These are phyloP conservation scores for Gymnopus androsaceus DNA, from an alignment of 1,284 basidiomycete species.

Conservation along the genomic window DNA sequence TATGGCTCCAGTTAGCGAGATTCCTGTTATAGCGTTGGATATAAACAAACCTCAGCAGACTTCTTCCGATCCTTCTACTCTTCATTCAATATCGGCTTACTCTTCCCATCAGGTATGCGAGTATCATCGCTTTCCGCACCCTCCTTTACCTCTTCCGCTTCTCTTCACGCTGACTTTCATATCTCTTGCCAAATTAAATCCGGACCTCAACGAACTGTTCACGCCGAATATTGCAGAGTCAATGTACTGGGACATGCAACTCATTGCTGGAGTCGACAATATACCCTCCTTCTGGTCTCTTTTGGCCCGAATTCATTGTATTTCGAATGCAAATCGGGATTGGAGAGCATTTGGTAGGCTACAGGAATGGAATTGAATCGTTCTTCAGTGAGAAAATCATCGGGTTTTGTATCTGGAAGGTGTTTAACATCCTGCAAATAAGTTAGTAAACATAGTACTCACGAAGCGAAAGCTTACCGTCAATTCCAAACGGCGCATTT, in stretches of 20 bases:
- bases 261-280: conserved; percentile 81
- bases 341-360: conserved; percentile 88
- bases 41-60: conserved; percentile 61
- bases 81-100: conserved; percentile 71
- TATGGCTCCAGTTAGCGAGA: conserved; percentile 30
- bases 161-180: conserved; percentile 98
- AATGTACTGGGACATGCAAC: too few species aligned
- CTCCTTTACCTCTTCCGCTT: conserved; percentile 79
- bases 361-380: conserved; percentile 87
- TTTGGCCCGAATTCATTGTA: conserved; percentile 92
- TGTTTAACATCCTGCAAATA: too few species aligned
- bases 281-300: conserved; percentile 82
- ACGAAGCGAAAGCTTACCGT: too few species aligned
- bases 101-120: conserved; percentile 62
- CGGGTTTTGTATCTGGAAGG: conserved; percentile 90
- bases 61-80: conserved; percentile 79
- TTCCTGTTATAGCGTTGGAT: neutral
- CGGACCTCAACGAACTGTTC: conserved; percentile 78
- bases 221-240: conserved; percentile 88
- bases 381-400: conserved; percentile 91
- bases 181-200: conserved; percentile 85
- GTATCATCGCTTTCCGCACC: conserved; percentile 37
- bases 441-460: too few species aligned
- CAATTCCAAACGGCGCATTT: too few species aligned
- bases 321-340: conserved; percentile 81